phyloP scores from a whole-genome alignment of 192 early-diverging fungal genomes.

The Coemansia sp. region DNA sequence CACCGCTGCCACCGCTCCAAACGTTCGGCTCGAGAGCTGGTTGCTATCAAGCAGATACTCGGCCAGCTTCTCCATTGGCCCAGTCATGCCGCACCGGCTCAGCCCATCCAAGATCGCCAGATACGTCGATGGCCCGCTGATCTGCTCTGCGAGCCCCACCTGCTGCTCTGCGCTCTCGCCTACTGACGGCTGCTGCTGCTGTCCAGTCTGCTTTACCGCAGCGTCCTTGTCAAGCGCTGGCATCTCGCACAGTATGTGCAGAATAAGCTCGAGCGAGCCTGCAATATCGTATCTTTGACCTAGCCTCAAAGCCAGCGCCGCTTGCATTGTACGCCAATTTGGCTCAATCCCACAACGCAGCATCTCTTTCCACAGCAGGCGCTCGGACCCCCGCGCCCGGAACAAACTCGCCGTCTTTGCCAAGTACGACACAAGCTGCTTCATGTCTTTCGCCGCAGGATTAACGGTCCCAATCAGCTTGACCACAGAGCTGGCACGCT shows the following conservation, averaged over 20 bases:
- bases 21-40: slow-evolving; percentile 8
- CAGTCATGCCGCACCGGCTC: slow-evolving; percentile 15
- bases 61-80: slow-evolving; percentile 30
- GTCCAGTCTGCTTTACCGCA: background rate
- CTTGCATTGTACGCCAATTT: slow-evolving; percentile 7
- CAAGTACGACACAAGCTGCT: slow-evolving; percentile 14
- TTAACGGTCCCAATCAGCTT: slow-evolving; percentile 3
- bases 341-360: slow-evolving; percentile 26
- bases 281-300: slow-evolving; percentile 1
- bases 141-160: background rate
- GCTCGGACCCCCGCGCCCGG: slow-evolving; percentile 10
- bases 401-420: slow-evolving; percentile 16
- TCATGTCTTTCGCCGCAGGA: background rate
- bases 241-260: slow-evolving; percentile 3
- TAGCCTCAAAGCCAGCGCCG: slow-evolving; percentile 12
- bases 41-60: slow-evolving; percentile 21
- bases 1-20: slow-evolving; percentile 19
- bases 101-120: slow-evolving; percentile 31
- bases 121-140: slow-evolving; percentile 11
- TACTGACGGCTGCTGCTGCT: background rate
- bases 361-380: slow-evolving; percentile 27
- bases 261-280: slow-evolving; percentile 14
- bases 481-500: slow-evolving; percentile 6
- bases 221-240: background rate
- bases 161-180: background rate